Evolutionary conservation across 2,329 filamentous ascomycete genomes (phyloP).

Genomic region (Nannizziopsis arthrosporioides): DNA sequence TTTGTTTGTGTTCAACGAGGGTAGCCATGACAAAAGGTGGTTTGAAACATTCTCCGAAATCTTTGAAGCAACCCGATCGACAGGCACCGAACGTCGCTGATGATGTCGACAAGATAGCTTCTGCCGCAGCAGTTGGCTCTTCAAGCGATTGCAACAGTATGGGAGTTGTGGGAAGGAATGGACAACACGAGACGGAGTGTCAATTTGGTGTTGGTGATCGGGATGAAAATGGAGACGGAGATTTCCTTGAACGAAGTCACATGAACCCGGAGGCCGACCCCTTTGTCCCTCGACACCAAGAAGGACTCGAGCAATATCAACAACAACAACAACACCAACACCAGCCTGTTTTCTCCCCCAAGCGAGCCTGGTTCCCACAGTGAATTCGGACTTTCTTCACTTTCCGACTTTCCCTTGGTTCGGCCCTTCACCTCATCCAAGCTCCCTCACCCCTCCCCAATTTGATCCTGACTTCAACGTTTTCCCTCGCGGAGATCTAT

Average conservation of each 20-base stretch:
- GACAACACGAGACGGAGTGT: no score
- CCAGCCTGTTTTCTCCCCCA: not conserved
- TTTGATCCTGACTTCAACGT: not conserved
- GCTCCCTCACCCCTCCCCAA: not conserved
- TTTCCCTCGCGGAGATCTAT: not conserved
- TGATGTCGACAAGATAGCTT: not conserved
- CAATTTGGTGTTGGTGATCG: not conserved
- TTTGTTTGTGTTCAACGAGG: not conserved
- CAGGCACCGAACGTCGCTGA: not conserved
- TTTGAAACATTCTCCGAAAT: not conserved
- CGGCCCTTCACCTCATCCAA: not conserved
- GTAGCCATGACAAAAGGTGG: not conserved
- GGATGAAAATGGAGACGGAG: not conserved
- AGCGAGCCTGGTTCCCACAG: not conserved
- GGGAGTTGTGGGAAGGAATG: not conserved
- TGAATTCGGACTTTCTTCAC: not conserved
- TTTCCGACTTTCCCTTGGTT: not conserved
- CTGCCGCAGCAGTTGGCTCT: not conserved
- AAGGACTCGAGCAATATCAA: not conserved
- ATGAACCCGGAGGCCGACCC: conserved; percentile 8
- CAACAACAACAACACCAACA: conserved; percentile 1
- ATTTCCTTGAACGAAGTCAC: conserved; percentile 3
- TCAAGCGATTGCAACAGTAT: not conserved
- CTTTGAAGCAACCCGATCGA: not conserved
- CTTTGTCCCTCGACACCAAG: conserved; percentile 5